Conservation (phyloP, 371 early-diverging fungal species). For the Lichtheimia ornata region DNA sequence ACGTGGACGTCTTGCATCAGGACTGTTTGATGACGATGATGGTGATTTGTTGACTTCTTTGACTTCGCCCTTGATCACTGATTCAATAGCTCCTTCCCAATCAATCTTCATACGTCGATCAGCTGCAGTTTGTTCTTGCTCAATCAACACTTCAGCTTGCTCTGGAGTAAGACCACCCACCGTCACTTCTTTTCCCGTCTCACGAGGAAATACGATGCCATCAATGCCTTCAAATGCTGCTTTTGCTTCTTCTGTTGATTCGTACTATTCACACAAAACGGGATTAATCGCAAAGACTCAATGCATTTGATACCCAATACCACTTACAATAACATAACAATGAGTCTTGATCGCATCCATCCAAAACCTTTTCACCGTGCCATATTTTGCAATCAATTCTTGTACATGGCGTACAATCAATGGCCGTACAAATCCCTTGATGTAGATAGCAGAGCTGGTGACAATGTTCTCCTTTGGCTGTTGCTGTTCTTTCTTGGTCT, state of each 20-base stretch:
- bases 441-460: slow-evolving; percentile 48
- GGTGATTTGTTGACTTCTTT: slow-evolving; percentile 16
- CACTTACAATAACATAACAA: slow-evolving; percentile 75
- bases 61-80: slow-evolving; percentile 15
- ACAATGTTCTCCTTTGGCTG: slow-evolving; percentile 4
- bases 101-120: slow-evolving; percentile 44
- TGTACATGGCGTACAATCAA: slow-evolving; percentile 64
- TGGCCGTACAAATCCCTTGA: slow-evolving; percentile 81
- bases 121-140: slow-evolving; percentile 59
- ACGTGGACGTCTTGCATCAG: slow-evolving; percentile 22
- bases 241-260: slow-evolving; percentile 45
- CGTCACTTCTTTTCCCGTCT: slow-evolving; percentile 63
- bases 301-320: not conserved
- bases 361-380: slow-evolving; percentile 73
- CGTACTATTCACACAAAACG: slow-evolving; percentile 46
- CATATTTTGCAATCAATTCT: slow-evolving; percentile 65
- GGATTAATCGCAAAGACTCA: too few species aligned
- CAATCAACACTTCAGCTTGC: slow-evolving; percentile 59
- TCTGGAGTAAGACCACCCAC: slow-evolving; percentile 59
- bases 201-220: slow-evolving; percentile 66
- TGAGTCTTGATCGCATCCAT: slow-evolving; percentile 87
- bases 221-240: slow-evolving; percentile 56
- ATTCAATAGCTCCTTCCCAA: slow-evolving; percentile 34
- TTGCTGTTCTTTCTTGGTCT: not conserved
- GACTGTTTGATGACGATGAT: slow-evolving; percentile 20